Evolutionary conservation across 176 grass and related monocot genomes (phyloP).

Genomic region (Poa annua): DNA sequence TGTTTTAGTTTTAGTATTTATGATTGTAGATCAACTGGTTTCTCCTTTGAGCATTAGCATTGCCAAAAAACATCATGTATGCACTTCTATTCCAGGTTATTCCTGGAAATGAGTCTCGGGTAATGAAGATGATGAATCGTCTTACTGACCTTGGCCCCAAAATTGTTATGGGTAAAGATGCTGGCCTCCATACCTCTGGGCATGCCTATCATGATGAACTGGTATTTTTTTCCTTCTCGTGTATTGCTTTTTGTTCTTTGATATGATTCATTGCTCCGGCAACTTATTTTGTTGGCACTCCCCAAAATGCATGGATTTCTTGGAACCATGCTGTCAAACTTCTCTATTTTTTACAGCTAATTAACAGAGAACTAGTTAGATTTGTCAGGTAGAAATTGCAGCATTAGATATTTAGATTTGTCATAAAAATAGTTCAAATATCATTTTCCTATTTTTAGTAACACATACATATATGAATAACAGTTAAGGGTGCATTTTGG

Average conservation of each 20-base stretch:
- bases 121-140: conserved; percentile 99
- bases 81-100: conserved; percentile 67
- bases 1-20: background rate
- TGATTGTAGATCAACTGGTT: background rate
- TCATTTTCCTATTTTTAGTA: background rate
- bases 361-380: background rate
- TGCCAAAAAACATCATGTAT: conserved; percentile 36
- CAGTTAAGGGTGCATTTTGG: background rate
- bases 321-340: background rate
- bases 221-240: conserved; percentile 49
- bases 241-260: conserved; percentile 21
- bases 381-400: background rate
- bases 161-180: conserved; percentile 97
- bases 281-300: conserved; percentile 30
- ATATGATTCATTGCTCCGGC: conserved; percentile 19
- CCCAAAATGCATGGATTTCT: background rate
- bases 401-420: background rate
- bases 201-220: conserved; percentile 94
- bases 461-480: background rate
- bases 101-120: conserved; percentile 94
- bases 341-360: background rate
- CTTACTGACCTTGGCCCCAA: conserved; percentile 86
- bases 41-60: conserved; percentile 29
- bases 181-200: conserved; percentile 88
- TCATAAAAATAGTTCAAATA: background rate